phyloP scores from a whole-genome alignment of 257 asterid genomes.

The Henckelia pumila region DNA sequence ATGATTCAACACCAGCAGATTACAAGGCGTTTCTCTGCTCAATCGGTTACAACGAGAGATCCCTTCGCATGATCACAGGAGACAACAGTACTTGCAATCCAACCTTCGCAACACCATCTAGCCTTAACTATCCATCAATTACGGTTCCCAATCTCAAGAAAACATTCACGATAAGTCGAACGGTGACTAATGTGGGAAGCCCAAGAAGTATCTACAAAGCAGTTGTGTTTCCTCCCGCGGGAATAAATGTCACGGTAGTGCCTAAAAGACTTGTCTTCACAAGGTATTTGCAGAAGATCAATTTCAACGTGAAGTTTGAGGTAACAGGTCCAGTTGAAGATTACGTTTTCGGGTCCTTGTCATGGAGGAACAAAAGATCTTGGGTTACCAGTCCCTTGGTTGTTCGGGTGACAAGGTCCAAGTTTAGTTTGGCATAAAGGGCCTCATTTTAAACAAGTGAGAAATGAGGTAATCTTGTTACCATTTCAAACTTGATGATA shows the following conservation, averaged over 20 bases:
- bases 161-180: conserved; percentile 50
- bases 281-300: conserved; percentile 59
- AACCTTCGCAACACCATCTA: conserved; percentile 47
- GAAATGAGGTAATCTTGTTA: not conserved
- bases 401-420: conserved; percentile 44
- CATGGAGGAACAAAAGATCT: conserved; percentile 66
- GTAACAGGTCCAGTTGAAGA: conserved; percentile 52
- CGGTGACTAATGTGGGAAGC: conserved; percentile 79
- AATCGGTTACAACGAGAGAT: conserved; percentile 64
- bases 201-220: conserved; percentile 54
- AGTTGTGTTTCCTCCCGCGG: conserved; percentile 58
- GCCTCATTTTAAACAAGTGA: not conserved
- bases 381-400: conserved; percentile 77
- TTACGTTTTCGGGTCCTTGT: conserved; percentile 75
- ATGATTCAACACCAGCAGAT: conserved; percentile 64
- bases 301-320: conserved; percentile 62
- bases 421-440: conserved; percentile 36
- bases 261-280: conserved; percentile 56
- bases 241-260: conserved; percentile 60
- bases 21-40: conserved; percentile 80
- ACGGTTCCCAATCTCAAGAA: conserved; percentile 55
- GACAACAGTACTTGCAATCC: conserved; percentile 72
- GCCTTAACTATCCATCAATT: conserved; percentile 83
- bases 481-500: not conserved
- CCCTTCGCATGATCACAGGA: conserved; percentile 65